Conservation (phyloP, 352 stramenopile species). For the Pythium vanterpoolii region DNA sequence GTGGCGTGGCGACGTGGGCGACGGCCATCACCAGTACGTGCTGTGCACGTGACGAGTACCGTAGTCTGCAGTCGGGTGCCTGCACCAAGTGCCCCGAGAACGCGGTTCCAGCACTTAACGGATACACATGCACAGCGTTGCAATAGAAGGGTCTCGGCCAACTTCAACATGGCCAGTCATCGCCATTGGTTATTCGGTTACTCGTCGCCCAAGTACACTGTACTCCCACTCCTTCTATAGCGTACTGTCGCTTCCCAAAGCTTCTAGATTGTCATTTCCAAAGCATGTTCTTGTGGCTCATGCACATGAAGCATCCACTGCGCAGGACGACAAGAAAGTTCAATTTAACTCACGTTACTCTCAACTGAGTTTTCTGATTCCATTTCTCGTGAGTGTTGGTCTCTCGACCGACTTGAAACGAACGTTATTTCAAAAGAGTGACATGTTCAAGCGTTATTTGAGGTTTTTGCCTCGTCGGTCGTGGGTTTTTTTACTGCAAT, state of each 20-base stretch:
- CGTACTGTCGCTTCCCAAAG: too few relatives aligned
- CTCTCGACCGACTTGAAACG: neutral
- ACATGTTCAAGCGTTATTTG: neutral
- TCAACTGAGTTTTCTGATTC: slow-evolving; percentile 11
- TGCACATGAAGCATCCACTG: too few relatives aligned
- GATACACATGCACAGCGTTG: slow-evolving; percentile 2
- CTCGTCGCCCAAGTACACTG: too few relatives aligned
- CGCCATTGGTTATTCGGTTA: too few relatives aligned
- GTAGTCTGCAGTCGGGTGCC: slow-evolving; percentile 1
- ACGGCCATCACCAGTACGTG: neutral
- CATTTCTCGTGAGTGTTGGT: slow-evolving; percentile 11
- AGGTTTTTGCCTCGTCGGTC: neutral
- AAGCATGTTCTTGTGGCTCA: too few relatives aligned
- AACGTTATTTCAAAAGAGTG: slow-evolving; percentile 6
- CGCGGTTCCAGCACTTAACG: slow-evolving; percentile 1
- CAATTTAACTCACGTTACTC: neutral
- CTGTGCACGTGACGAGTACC: slow-evolving; percentile 4
- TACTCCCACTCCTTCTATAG: too few relatives aligned
- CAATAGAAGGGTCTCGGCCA: neutral
- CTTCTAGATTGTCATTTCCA: too few relatives aligned
- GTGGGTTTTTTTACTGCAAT: neutral
- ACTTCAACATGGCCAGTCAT: slow-evolving; percentile 6
- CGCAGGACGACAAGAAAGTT: too few relatives aligned
- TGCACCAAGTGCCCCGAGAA: slow-evolving; percentile 9
- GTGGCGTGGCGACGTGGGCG: neutral